Evolutionary conservation across 345 rosid genomes (phyloP), one percentile per base, ranked within the genome.

Genomic region (Populus alba): DNA sequence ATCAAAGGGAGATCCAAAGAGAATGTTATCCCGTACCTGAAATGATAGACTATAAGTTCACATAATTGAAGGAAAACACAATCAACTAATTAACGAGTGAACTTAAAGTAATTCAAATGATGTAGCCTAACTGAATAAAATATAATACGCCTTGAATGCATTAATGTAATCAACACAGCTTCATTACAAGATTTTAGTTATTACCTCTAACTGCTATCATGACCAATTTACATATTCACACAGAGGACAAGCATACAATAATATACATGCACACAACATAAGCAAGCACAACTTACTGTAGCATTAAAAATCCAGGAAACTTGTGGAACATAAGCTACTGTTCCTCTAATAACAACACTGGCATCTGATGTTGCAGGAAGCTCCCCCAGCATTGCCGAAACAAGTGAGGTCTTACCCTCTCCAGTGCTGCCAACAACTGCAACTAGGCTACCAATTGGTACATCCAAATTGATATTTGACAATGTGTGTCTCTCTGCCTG

Each of bases 221-320:
- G 23, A 62, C 27, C 25, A 66, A 66, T 7, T 22, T 9, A 41
- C 15, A 73, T 18, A 39, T 5, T n/a, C 53, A 43, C 65, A 72
- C 2, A 61, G 31, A 47, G 51, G 68, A 63, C 2, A 41, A 10
- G 13, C 45, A 41, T 41, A 41, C 45, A 3, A 41, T 9, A 10
- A 49, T 37, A 71, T 27, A 31, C 27, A 27, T 45, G 16, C 16
- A 57, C 66, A 29, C 22, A 17, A 22, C 33, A 65, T 74, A 23
- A 63, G 12, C 47, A 74, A 29, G 72, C 51, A 74, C 37, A 80
- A 89, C 93, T 85, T 88, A 96, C 99, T 70, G 99, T 92, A 62
- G 97, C 99, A 87, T 96, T 96, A 76, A 96, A 96, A 83, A 96
- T 96, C 99, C 99, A 96, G 22, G 98, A 96, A 84, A 96, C 88